These are phyloP conservation scores for Chlorella ohadii DNA, from an alignment of 139 green algal species.

Conservation along the genomic window DNA sequence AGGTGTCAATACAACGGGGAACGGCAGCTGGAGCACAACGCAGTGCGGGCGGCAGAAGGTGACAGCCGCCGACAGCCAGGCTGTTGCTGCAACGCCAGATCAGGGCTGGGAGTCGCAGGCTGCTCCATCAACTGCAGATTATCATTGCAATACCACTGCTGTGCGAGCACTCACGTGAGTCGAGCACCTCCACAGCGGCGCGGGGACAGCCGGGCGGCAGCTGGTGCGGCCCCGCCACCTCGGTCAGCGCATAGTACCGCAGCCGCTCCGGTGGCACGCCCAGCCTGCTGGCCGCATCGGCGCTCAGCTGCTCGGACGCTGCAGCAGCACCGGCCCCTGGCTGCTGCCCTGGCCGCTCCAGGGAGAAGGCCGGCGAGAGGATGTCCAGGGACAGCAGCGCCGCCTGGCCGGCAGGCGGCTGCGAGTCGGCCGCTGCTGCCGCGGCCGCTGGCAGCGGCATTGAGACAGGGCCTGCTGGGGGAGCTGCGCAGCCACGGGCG, in stretches of 20 bases:
- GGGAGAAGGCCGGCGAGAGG: neutral
- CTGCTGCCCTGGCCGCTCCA: neutral
- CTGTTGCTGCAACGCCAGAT: neutral
- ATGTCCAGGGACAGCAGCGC: conserved; percentile 2
- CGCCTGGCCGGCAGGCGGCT: neutral
- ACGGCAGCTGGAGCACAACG: too few species aligned
- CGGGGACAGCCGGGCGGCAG: conserved; percentile 23
- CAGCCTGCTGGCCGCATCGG: conserved; percentile 3
- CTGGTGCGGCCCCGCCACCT: neutral
- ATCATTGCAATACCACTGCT: too few species aligned
- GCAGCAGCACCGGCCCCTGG: neutral
- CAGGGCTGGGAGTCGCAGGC: too few species aligned
- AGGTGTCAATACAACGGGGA: too few species aligned
- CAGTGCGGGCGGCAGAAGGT: neutral
- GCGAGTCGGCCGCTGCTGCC: neutral
- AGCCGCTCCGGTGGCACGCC: conserved; percentile 27
- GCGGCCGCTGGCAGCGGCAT: neutral
- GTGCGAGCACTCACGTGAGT: conserved; percentile 42
- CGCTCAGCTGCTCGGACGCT: neutral
- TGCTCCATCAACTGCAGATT: too few species aligned
- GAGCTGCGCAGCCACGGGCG: too few species aligned
- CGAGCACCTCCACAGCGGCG: conserved; percentile 14
- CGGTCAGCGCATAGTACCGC: conserved; percentile 31
- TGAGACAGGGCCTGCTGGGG: too few species aligned
- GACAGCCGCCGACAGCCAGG: too few species aligned